Evolutionary conservation across 768 basidiomycete species (phyloP).

Genomic region (Pisolithus sp.): DNA sequence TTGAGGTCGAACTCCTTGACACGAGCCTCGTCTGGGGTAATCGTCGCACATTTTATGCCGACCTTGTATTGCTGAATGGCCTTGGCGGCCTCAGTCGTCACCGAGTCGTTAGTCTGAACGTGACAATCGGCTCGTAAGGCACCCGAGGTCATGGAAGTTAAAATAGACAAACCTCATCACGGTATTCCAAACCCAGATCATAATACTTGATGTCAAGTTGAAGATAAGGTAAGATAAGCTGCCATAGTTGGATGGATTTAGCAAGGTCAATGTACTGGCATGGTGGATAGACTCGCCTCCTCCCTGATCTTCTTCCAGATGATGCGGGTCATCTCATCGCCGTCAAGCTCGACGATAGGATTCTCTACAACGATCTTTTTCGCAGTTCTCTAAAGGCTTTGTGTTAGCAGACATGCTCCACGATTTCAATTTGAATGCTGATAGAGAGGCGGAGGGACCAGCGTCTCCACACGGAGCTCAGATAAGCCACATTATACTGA

Average conservation of each 20-base stretch:
- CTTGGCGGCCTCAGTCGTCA: slow-evolving; percentile 89
- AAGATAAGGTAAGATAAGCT: slow-evolving; percentile 95
- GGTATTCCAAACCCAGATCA: slow-evolving; percentile 91
- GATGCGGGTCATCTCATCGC: slow-evolving; percentile 98
- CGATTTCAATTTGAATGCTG: background rate
- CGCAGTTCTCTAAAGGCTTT: slow-evolving; percentile 16
- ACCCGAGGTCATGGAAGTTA: background rate
- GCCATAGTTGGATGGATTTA: slow-evolving; percentile 1
- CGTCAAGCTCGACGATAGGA: slow-evolving; percentile 92
- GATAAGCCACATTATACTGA: background rate
- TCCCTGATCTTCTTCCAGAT: slow-evolving; percentile 98
- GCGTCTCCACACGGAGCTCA: background rate
- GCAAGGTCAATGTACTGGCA: background rate
- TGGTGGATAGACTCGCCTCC: slow-evolving; percentile 51
- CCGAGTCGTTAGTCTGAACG: slow-evolving; percentile 80
- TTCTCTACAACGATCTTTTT: slow-evolving; percentile 75
- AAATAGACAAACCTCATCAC: slow-evolving; percentile 61
- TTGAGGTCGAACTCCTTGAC: slow-evolving; percentile 97
- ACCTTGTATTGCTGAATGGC: slow-evolving; percentile 93
- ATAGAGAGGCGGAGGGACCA: too few relatives aligned
- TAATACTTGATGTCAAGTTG: slow-evolving; percentile 97
- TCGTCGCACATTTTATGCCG: slow-evolving; percentile 98
- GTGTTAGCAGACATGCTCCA: background rate
- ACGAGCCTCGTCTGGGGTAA: slow-evolving; percentile 95
- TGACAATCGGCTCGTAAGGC: slow-evolving; percentile 1